Evolutionary conservation across 1,139 yeast genomes (phyloP), one percentile per base, ranked within the genome.

Genomic region (Yamadazyma oceani): DNA sequence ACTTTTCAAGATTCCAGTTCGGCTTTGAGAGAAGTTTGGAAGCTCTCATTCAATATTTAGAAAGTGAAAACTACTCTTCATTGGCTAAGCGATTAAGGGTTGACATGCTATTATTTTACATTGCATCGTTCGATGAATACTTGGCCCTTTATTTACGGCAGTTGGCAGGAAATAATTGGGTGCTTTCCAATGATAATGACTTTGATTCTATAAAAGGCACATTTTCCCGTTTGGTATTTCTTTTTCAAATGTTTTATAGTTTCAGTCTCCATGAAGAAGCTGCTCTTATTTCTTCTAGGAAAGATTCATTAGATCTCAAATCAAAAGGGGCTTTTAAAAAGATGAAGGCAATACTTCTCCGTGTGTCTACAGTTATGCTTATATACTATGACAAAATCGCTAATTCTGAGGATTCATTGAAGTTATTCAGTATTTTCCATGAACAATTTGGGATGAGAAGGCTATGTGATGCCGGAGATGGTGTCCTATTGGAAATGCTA

Each of bases 371-470:
- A 0, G 40, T 75, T 1, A 36, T 75, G 6, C 49, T 69, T 4
- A 48, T 69, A 2, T 70, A 73, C 42, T 64, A 54, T 33, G 32
- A 55, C 54, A n/a, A n/a, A n/a, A n/a, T 37, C 40, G 30, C 31
- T 42, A 22, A 34, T 27, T 13, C 8, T 23, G 35, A 13, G 36
- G 42, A 22, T 2, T 33, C 37, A 4, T 21, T 41, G 38, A 77
- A 78, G 30, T 58, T 83, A 19, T 57, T 85, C 17, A 70, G 79
- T 32, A 57, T 73, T 9, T 58, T 88, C 2, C 99, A 92, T 55
- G 80, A 78, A 10, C 84, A 87, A 35, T 59, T 89, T 7, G 97
- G 97, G 0, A 55, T 64, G 2, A 64, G 88, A 31, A 73, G 77
- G 7, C 75, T 84, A 41, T 92, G 98, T 62, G 83, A 80, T 38